phyloP scores from a whole-genome alignment of 345 rosid species.

The Eucalyptus viminalis region DNA sequence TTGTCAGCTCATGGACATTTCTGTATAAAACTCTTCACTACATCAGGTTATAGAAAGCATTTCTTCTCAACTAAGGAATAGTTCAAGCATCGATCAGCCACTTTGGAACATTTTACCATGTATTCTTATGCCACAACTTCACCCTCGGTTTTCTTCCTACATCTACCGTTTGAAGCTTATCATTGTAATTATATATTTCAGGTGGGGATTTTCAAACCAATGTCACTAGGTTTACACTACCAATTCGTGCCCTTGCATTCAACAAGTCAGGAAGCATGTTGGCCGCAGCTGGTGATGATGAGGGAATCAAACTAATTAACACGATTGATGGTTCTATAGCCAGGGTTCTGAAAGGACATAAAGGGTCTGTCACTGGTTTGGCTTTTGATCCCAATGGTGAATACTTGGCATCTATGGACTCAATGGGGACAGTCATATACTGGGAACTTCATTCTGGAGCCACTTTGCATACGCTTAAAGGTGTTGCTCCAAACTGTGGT shows the following conservation, averaged over 20 bases:
- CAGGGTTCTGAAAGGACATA: slow-evolving; percentile 81
- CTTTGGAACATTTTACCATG: not conserved
- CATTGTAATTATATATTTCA: not conserved
- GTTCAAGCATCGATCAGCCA: not conserved
- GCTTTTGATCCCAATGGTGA: slow-evolving; percentile 77
- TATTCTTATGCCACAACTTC: not conserved
- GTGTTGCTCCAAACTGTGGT: slow-evolving; percentile 56
- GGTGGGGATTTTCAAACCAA: slow-evolving; percentile 95
- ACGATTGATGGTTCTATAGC: slow-evolving; percentile 90
- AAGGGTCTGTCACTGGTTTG: slow-evolving; percentile 75
- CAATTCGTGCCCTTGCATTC: slow-evolving; percentile 76
- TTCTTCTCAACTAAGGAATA: not conserved
- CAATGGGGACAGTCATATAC: slow-evolving; percentile 63
- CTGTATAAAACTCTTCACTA: not conserved
- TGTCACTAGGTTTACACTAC: slow-evolving; percentile 84
- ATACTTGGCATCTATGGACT: slow-evolving; percentile 78
- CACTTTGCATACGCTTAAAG: slow-evolving; percentile 43
- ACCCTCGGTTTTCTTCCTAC: not conserved
- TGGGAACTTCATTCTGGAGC: slow-evolving; percentile 87
- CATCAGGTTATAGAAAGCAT: not conserved
- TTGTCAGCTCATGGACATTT: not conserved
- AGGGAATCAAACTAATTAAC: slow-evolving; percentile 88
- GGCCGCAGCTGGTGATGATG: slow-evolving; percentile 98
- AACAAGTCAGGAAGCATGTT: slow-evolving; percentile 81
- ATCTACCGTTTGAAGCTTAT: not conserved